Conservation (phyloP, 805 yeast species). For the Wickerhamia fluorescens region DNA sequence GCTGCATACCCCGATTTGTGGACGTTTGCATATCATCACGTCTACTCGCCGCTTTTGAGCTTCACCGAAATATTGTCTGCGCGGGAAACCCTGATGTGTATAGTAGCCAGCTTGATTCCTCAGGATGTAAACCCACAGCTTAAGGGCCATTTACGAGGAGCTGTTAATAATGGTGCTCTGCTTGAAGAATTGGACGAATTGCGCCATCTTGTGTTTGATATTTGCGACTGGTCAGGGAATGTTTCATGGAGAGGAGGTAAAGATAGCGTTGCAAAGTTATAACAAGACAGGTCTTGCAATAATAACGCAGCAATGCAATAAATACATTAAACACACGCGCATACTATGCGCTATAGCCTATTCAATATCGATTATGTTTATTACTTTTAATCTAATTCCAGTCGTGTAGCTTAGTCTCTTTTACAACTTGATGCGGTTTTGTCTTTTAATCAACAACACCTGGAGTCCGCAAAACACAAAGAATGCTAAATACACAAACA, state of each 20-base stretch:
- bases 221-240: conserved; percentile 71
- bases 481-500: conserved; percentile 69
- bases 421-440: conserved; percentile 50
- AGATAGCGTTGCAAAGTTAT: conserved; percentile 48
- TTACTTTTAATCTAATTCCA: too few relatives aligned
- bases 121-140: conserved; percentile 92
- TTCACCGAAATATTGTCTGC: conserved; percentile 55
- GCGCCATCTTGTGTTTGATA: conserved; percentile 53
- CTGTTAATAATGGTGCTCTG: conserved; percentile 69
- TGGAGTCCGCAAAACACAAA: conserved; percentile 90
- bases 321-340: too few relatives aligned
- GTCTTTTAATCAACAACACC: conserved; percentile 55
- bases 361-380: too few relatives aligned
- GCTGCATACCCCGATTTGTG: conserved; percentile 83
- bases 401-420: too few relatives aligned
- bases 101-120: conserved; percentile 76
- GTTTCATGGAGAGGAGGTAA: conserved; percentile 43
- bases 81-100: conserved; percentile 67
- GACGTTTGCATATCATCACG: conserved; percentile 62
- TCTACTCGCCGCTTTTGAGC: conserved; percentile 73
- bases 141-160: conserved; percentile 87
- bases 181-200: conserved; percentile 54
- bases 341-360: too few relatives aligned
- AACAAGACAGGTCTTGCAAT: conserved; percentile 1
- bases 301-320: too few relatives aligned